Percentiles rank a stretch among this genome's conserved stretches.
Evolutionary conservation across 1,284 basidiomycete species (phyloP).

Genomic region (Ustilago curta): DNA sequence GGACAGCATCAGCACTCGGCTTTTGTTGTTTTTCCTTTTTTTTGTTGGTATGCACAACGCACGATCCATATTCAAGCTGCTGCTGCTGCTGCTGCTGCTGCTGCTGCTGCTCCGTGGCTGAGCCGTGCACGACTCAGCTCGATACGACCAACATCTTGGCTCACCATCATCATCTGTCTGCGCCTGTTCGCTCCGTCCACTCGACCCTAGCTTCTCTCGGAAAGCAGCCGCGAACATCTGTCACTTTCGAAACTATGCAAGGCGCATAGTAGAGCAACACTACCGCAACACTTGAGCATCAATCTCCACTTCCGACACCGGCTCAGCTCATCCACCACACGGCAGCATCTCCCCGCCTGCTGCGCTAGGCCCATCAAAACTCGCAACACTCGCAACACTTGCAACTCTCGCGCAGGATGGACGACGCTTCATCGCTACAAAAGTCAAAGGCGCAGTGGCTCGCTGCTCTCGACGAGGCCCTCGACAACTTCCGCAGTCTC

Average conservation of each 20-base stretch:
- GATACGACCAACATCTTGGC: not conserved
- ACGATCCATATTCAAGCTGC: not conserved
- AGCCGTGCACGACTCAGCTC: slow-evolving; percentile 9
- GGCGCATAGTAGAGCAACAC: not conserved
- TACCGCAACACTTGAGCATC: not conserved
- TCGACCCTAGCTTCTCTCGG: not conserved
- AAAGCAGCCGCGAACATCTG: not conserved
- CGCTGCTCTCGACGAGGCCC: slow-evolving; percentile 50
- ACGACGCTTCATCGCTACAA: slow-evolving; percentile 36
- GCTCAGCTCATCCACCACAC: too few relatives aligned
- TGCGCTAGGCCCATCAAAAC: not conserved
- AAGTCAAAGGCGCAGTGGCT: slow-evolving; percentile 57
- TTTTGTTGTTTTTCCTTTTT: too few relatives aligned
- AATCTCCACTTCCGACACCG: too few relatives aligned
- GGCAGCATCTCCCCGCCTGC: too few relatives aligned
- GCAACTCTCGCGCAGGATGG: slow-evolving; percentile 21
- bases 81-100: too few relatives aligned
- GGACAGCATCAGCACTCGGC: not conserved
- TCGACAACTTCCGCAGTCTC: slow-evolving; percentile 49
- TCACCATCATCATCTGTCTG: not conserved
- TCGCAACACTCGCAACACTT: not conserved
- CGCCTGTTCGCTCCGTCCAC: not conserved
- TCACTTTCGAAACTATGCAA: not conserved
- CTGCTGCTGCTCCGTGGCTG: too few relatives aligned
- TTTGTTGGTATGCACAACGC: not conserved